Conservation (phyloP, 805 yeast genomes). For the Spathaspora sp. region DNA sequence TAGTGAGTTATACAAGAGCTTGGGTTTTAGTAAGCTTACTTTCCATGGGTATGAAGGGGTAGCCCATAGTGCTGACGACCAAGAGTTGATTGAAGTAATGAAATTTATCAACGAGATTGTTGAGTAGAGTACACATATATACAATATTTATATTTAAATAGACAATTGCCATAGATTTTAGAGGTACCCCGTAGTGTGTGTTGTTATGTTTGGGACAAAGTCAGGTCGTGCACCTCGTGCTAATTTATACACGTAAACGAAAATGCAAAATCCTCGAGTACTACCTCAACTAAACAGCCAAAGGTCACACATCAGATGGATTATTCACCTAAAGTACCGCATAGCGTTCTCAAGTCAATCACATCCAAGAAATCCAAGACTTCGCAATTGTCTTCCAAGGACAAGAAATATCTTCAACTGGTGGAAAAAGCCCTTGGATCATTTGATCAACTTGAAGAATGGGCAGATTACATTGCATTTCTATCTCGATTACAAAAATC, state of each 20-base stretch:
- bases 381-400: constrained; percentile 22
- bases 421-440: constrained; percentile 69
- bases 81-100: constrained; percentile 58
- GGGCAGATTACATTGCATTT: constrained; percentile 98
- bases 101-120: constrained; percentile 25
- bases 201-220: background rate
- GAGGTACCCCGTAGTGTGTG: too few relatives aligned
- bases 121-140: background rate
- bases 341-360: background rate
- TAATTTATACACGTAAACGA: background rate
- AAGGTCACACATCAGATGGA: background rate
- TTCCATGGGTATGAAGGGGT: constrained; percentile 60
- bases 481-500: constrained; percentile 76
- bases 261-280: background rate
- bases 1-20: constrained; percentile 40
- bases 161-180: too few relatives aligned
- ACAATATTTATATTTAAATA: too few relatives aligned
- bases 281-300: background rate
- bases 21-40: constrained; percentile 38
- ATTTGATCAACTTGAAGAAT: constrained; percentile 84
- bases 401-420: constrained; percentile 62
- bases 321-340: background rate
- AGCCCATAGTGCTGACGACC: constrained; percentile 64
- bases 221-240: background rate
- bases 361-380: background rate